A percentile compares a stretch with the other conserved stretches of the same genome.
Conservation (phyloP, 208 protist species). For the Acanthamoeba castellanii region DNA sequence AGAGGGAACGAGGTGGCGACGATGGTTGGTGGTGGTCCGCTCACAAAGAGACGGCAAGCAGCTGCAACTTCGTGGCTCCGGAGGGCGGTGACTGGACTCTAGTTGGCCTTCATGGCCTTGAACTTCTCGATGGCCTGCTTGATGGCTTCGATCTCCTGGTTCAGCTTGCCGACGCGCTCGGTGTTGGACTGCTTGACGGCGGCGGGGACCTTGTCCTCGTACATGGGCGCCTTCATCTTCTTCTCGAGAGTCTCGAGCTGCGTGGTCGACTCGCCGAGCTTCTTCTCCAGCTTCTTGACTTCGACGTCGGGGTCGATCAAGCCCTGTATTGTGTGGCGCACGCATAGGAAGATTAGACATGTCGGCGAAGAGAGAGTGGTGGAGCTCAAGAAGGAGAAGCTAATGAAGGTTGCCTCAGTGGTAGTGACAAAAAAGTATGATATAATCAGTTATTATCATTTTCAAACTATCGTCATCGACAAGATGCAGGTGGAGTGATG, state of each 20-base stretch:
- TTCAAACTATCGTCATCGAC: conserved; percentile 12
- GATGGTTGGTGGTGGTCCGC: too few relatives aligned
- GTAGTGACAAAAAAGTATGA: conserved; percentile 42
- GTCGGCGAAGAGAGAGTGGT: neutral
- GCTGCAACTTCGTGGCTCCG: too few relatives aligned
- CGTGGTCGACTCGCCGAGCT: conserved; percentile 1
- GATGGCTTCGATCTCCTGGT: conserved; percentile 76
- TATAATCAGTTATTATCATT: conserved; percentile 7
- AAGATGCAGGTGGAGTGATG: neutral
- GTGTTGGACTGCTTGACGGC: conserved; percentile 66
- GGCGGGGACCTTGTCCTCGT: conserved; percentile 75
- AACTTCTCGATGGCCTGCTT: conserved; percentile 76
- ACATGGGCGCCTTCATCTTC: conserved; percentile 61
- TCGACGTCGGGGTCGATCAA: conserved; percentile 74
- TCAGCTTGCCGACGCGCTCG: conserved; percentile 53
- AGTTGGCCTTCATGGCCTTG: conserved; percentile 60
- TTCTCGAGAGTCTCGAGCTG: conserved; percentile 31
- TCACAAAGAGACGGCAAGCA: too few relatives aligned
- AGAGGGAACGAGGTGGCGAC: too few relatives aligned
- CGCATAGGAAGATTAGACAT: neutral
- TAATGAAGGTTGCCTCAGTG: neutral
- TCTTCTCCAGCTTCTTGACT: conserved; percentile 76
- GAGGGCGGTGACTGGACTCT: too few relatives aligned
- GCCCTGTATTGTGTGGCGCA: neutral
- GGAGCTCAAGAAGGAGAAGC: neutral